These are phyloP conservation scores for Picochlorum sp. DNA, from an alignment of 139 green algal genomes.

Conservation along the genomic window DNA sequence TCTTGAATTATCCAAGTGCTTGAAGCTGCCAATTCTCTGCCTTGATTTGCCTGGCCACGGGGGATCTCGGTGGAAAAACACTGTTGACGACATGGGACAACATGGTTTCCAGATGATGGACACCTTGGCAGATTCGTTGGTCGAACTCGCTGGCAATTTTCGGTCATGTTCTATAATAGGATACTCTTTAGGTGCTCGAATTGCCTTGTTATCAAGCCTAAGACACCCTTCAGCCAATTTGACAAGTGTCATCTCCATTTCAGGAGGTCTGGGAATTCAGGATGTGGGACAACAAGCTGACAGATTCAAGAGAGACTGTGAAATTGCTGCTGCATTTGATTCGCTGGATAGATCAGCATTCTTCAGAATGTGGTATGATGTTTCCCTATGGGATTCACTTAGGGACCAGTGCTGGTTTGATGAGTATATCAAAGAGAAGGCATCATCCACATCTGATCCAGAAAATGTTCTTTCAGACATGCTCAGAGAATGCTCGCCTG, in stretches of 20 bases:
- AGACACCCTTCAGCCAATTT: slow-evolving; percentile 19
- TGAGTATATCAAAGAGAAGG: background rate
- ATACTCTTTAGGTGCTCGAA: slow-evolving; percentile 72
- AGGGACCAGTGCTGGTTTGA: slow-evolving; percentile 20
- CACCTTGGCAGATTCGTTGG: background rate
- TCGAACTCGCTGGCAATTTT: background rate
- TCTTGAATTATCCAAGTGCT: background rate
- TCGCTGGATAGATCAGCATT: slow-evolving; percentile 38
- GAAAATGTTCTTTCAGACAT: slow-evolving; percentile 20
- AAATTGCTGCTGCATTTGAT: slow-evolving; percentile 33
- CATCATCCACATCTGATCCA: background rate
- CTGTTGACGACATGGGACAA: background rate
- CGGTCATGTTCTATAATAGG: slow-evolving; percentile 44
- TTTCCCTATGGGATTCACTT: slow-evolving; percentile 56
- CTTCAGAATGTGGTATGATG: slow-evolving; percentile 61
- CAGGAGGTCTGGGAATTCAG: slow-evolving; percentile 37
- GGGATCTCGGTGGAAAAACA: slow-evolving; percentile 16
- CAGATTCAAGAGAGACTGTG: slow-evolving; percentile 38
- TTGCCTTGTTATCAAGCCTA: slow-evolving; percentile 46
- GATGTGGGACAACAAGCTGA: slow-evolving; percentile 22
- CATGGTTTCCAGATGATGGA: slow-evolving; percentile 1
- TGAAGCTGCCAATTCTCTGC: slow-evolving; percentile 21
- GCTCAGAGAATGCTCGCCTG: slow-evolving; percentile 46
- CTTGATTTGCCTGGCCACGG: slow-evolving; percentile 77
- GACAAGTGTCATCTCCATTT: slow-evolving; percentile 40